Evolutionary conservation across 345 rosid species (phyloP).

Genomic region (Eutrema japonicum): DNA sequence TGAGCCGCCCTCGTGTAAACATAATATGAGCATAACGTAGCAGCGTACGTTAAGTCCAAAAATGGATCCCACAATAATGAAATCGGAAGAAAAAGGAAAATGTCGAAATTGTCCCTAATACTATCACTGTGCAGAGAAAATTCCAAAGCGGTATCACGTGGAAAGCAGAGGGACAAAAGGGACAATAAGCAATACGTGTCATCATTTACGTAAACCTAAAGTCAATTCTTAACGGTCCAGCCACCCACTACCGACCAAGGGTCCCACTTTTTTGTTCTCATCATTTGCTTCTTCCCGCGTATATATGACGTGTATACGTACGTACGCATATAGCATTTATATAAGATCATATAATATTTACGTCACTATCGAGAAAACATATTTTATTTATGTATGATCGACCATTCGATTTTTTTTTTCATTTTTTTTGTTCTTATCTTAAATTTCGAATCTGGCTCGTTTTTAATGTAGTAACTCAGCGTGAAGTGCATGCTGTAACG

Average conservation of each 20-base stretch:
- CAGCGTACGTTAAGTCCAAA: conserved; percentile 2
- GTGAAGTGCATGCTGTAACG: conserved; percentile 3
- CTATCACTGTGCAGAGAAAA: not conserved
- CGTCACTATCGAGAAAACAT: not conserved
- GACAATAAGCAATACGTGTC: conserved; percentile 12
- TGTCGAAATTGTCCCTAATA: not conserved
- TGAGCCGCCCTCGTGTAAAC: conserved; percentile 9
- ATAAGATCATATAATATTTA: not conserved
- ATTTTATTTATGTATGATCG: not conserved
- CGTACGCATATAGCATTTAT: conserved; percentile 18
- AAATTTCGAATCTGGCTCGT: not conserved
- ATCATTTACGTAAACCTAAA: conserved; percentile 23
- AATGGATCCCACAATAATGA: not conserved
- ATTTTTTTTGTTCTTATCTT: not conserved
- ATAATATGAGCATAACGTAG: not conserved
- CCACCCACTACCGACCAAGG: conserved; percentile 40
- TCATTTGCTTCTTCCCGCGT: not conserved
- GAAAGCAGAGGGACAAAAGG: conserved; percentile 14
- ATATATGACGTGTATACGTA: conserved; percentile 4
- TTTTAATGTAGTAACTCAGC: conserved; percentile 5
- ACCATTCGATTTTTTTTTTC: not conserved
- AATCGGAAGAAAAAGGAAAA: not conserved
- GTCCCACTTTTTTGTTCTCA: not conserved
- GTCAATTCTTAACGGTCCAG: conserved; percentile 34
- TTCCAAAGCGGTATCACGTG: conserved; percentile 6